Evolutionary conservation across 257 asterid species (phyloP), one percentile per base, ranked within the genome.

Genomic region (Nicotiana paniculata): DNA sequence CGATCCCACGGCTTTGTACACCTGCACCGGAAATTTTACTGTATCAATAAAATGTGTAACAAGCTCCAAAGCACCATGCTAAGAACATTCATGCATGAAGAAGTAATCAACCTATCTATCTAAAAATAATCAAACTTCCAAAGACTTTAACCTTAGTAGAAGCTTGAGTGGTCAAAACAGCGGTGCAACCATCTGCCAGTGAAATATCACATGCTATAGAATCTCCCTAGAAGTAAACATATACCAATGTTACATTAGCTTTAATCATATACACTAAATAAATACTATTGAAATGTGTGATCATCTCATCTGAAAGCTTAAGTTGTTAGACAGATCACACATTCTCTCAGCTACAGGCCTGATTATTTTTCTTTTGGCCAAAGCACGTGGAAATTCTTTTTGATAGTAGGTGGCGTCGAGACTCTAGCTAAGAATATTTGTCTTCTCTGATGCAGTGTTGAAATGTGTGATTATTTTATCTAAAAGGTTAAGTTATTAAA

Each of bases 141-240:
- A 84, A 83, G 77, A 67, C 1, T 59, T 77, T n/a, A 66, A 95
- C 97, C 98, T 96, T 96, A 28, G 98, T 96, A 24, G 99, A 96
- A 74, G 99, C 97, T 87, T 96, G 99, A 79, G 99, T 96, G 53
- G 99, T 93, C 86, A 96, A 87, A 83, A 96, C 97, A 0, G 97
- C 88, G 61, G 92, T 93, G 81, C 97, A 93, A 37, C 86, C 89
- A 85, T 92, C 97, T 53, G 90, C 93, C 8, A 94, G 91, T 51
- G 88, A 83, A 85, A 90, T 82, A 81, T 89, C 90, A 83, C 85
- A 91, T 72, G 88, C 85, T 84, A 92, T 91, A 28, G 91, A 88
- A 83, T 96, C 99, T 61, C 98, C 99, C 99, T 95, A 39, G 79
- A 74, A 35, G 77, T 69, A 69, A 67, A 67, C 26, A 74, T n/a